Evolutionary conservation across 2,329 filamentous ascomycete species (phyloP).

Genomic region (Trichoderma brevicompactum): DNA sequence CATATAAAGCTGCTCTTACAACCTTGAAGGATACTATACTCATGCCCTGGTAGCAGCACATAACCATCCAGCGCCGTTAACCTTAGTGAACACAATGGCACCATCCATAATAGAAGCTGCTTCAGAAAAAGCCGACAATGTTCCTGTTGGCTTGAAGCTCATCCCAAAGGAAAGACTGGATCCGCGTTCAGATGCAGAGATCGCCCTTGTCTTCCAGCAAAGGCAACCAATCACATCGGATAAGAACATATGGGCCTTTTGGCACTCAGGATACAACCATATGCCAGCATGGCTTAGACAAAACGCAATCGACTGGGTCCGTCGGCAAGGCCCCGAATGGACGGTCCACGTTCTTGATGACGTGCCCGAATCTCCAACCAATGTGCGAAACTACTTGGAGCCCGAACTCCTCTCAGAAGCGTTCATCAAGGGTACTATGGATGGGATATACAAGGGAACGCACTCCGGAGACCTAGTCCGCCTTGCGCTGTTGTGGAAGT

Average conservation of each 20-base stretch:
- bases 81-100: too few relatives aligned
- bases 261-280: slow-evolving; percentile 43
- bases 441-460: slow-evolving; percentile 47
- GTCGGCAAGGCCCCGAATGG: slow-evolving; percentile 42
- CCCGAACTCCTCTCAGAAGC: slow-evolving; percentile 45
- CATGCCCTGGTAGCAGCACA: too few relatives aligned
- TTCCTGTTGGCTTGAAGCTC: background rate
- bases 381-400: slow-evolving; percentile 44
- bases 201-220: slow-evolving; percentile 38
- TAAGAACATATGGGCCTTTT: slow-evolving; percentile 51
- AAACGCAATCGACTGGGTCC: slow-evolving; percentile 47
- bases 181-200: slow-evolving; percentile 39
- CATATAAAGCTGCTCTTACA: too few relatives aligned
- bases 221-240: slow-evolving; percentile 42
- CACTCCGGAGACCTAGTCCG: slow-evolving; percentile 55
- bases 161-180: slow-evolving; percentile 34
- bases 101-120: too few relatives aligned
- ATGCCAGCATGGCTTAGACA: slow-evolving; percentile 44
- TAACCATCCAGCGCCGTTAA: too few relatives aligned
- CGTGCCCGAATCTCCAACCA: slow-evolving; percentile 43
- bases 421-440: slow-evolving; percentile 50
- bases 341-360: slow-evolving; percentile 48
- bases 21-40: too few relatives aligned
- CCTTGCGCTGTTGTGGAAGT: slow-evolving; percentile 45
- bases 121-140: background rate